A percentile compares a stretch with the other conserved stretches of the same genome.
Conservation (phyloP, 2,329 filamentous ascomycete species). For the Cercospora sojina region DNA sequence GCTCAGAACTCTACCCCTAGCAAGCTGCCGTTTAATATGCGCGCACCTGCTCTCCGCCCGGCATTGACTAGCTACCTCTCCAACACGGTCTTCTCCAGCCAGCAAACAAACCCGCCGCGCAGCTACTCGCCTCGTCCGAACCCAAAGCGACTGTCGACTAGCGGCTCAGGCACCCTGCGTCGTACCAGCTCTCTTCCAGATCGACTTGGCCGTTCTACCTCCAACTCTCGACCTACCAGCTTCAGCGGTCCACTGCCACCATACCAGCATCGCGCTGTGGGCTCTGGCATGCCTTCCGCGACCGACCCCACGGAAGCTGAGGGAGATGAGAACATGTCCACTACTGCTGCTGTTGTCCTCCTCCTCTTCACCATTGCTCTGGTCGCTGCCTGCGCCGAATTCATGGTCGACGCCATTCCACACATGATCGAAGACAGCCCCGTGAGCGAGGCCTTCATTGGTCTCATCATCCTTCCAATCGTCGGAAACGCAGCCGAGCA, state of each 20-base stretch:
- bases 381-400: slow-evolving; percentile 66
- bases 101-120: slow-evolving; percentile 34
- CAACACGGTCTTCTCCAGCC: slow-evolving; percentile 65
- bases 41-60: slow-evolving; percentile 56
- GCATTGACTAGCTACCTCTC: slow-evolving; percentile 65
- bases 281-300: slow-evolving; percentile 14
- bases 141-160: slow-evolving; percentile 21
- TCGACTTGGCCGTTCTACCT: slow-evolving; percentile 52
- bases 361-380: slow-evolving; percentile 55
- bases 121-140: slow-evolving; percentile 14
- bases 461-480: slow-evolving; percentile 76
- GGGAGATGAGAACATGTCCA: slow-evolving; percentile 52
- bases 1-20: slow-evolving; percentile 19
- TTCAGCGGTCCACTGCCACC: slow-evolving; percentile 31
- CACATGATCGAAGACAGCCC: slow-evolving; percentile 60
- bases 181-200: slow-evolving; percentile 74
- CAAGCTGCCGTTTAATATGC: slow-evolving; percentile 37
- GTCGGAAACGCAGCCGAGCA: slow-evolving; percentile 84
- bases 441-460: slow-evolving; percentile 72
- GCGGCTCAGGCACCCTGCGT: slow-evolving; percentile 53
- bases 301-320: slow-evolving; percentile 25
- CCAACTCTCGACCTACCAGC: slow-evolving; percentile 22
- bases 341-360: slow-evolving; percentile 57
- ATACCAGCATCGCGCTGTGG: slow-evolving; percentile 28
- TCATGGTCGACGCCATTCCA: slow-evolving; percentile 72